These are phyloP conservation scores for Ganoderma boninense DNA, from an alignment of 1,284 basidiomycete genomes.

Conservation along the genomic window DNA sequence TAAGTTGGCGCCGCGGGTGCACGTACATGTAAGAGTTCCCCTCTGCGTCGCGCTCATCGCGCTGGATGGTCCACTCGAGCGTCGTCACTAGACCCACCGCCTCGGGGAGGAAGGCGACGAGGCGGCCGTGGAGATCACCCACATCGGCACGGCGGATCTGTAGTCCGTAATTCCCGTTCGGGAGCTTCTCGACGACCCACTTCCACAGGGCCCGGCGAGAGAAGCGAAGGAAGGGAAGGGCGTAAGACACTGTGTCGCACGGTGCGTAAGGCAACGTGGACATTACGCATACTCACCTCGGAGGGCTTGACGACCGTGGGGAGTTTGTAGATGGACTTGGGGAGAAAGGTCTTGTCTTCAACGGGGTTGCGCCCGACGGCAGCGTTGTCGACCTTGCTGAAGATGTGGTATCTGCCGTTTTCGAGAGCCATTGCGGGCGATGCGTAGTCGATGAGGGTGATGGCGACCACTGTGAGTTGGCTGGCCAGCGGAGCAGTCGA, in stretches of 20 bases:
- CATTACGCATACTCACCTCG: background rate
- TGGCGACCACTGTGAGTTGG: background rate
- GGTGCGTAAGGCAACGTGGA: background rate
- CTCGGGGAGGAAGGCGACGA: background rate
- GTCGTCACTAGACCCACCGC: background rate
- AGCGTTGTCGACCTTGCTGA: background rate
- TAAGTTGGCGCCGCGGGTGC: background rate
- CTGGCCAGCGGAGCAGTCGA: background rate
- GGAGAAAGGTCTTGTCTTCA: background rate
- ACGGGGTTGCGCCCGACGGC: background rate
- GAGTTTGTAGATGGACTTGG: background rate
- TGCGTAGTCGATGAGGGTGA: background rate
- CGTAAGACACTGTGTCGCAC: background rate
- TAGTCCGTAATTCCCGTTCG: background rate
- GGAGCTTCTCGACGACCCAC: conserved; percentile 6
- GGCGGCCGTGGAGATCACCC: background rate
- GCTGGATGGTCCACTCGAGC: background rate
- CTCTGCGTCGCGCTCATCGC: background rate
- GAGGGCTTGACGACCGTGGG: background rate
- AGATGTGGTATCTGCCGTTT: background rate
- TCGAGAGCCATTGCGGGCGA: background rate
- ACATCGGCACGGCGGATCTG: background rate
- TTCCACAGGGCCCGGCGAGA: background rate
- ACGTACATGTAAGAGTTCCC: background rate
- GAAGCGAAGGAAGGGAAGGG: background rate